Base-by-base conservation (phyloP, 2,329 filamentous ascomycete genomes). In the Ophiostoma sp. region DNA sequence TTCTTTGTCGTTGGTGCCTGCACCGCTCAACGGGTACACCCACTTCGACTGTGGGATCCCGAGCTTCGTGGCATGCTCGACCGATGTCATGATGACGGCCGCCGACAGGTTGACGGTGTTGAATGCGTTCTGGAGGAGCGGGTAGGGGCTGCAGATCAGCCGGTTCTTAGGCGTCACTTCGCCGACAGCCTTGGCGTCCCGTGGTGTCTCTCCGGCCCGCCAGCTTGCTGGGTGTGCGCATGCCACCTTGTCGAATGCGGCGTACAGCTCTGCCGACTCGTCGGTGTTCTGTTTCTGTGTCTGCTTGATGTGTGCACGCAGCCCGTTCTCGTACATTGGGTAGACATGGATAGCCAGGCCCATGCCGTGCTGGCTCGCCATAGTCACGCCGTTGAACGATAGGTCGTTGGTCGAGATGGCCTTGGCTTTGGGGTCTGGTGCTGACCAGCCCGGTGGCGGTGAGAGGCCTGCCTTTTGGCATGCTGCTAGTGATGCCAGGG, bases 71-170 rank as follows among this genome's bases (percentile, higher is more conserved):
- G 69, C 69, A 14, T 69, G 63, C 44, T 52, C 67, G 9, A 69
- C 69, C 16, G 69, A 70, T 14, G 69, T 69, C 62, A 70, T 18
- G 8, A 70, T 45, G 44, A 68, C 27, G 2, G 69, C 69, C n/a
- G 69, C 69, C 16, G 67, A 60, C 38, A 70, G 58, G 7, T 70
- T 70, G 45, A 70, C 69, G 14, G 67, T 70, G 47, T 70, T 70
- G 62, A 70, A 70, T 2, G 69, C 69, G 62, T 70, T 70, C 8
- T 66, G 63, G 5, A 70, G 64, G 16, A 70, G 66, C 38, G 65
- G 69, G 52, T 70, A 70, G 12, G 69, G 69, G 8, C 67, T 70
- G 69, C 69, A 69, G 14, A 70, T 70, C 65, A 70, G 67, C 42
- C 69, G 67, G 63, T 70, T 70, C 7, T 64, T 41, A 3, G 63